These are phyloP conservation scores for Boletus rubescentipes DNA, from an alignment of 768 basidiomycete genomes.

Conservation along the genomic window DNA sequence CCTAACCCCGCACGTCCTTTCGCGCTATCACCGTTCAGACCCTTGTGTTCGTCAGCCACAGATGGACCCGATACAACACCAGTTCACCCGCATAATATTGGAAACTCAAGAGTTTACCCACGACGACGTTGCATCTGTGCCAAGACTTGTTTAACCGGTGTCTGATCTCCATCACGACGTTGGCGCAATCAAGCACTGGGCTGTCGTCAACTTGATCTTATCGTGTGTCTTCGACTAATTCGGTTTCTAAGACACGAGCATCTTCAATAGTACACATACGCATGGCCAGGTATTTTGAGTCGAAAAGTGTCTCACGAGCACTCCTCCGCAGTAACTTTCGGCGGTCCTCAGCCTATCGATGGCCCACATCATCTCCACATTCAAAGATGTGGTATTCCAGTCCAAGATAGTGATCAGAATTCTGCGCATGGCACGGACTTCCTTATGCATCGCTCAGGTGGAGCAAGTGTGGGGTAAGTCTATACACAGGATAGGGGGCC, in stretches of 20 bases:
- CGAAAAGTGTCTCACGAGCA: not conserved
- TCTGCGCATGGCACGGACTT: not conserved
- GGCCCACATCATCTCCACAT: not conserved
- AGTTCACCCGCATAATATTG: not conserved
- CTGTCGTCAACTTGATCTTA: not conserved
- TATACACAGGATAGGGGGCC: not conserved
- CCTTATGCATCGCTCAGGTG: not conserved
- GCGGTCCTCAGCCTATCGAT: not conserved
- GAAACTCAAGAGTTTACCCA: not conserved
- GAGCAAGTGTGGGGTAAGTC: not conserved
- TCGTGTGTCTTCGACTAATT: not conserved
- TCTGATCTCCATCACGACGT: not conserved
- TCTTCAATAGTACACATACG: no score
- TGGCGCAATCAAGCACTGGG: not conserved
- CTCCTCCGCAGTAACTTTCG: not conserved
- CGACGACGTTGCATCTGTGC: not conserved
- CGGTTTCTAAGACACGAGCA: not conserved
- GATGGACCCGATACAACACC: not conserved
- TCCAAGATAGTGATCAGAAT: not conserved
- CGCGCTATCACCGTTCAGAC: not conserved
- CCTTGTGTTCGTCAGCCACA: not conserved
- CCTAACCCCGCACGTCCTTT: conserved; percentile 11
- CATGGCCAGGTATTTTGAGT: not conserved
- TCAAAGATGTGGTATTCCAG: not conserved
- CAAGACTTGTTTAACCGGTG: not conserved